phyloP scores from a whole-genome alignment of 768 basidiomycete genomes.

The Tricholomella constricta region DNA sequence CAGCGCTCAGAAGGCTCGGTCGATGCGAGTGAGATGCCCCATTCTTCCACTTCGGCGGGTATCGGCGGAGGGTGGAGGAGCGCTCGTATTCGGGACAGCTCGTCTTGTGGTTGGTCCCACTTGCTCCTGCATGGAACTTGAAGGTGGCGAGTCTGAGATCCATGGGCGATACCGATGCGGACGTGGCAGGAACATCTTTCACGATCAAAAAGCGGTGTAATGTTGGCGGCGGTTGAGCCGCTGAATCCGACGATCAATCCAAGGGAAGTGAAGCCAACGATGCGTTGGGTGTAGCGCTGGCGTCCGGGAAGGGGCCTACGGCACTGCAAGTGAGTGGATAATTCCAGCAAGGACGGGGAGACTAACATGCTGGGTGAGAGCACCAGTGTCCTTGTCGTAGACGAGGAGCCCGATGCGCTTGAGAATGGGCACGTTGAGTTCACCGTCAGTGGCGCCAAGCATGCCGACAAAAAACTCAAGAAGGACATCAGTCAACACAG shows the following conservation, averaged over 20 bases:
- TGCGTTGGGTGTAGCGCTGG: too few relatives aligned
- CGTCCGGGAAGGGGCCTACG: too few relatives aligned
- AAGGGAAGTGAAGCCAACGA: too few relatives aligned
- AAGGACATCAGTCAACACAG: not conserved
- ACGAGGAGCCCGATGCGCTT: conserved; percentile 1
- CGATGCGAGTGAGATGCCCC: conserved; percentile 73
- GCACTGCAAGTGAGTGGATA: not conserved
- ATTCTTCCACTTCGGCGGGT: conserved; percentile 63
- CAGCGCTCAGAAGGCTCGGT: conserved; percentile 59
- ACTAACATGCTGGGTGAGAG: not conserved
- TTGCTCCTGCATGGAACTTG: too few relatives aligned
- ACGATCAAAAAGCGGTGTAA: too few relatives aligned
- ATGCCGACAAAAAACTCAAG: conserved; percentile 1
- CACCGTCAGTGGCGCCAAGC: not conserved
- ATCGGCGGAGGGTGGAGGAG: conserved; percentile 66
- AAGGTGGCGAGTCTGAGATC: conserved; percentile 21
- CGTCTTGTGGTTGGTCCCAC: conserved; percentile 39
- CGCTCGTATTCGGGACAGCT: conserved; percentile 53
- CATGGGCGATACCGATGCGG: conserved; percentile 14
- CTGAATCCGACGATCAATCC: too few relatives aligned
- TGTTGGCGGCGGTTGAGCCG: too few relatives aligned
- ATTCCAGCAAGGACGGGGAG: not conserved
- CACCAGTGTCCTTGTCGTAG: not conserved
- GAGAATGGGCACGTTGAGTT: not conserved
- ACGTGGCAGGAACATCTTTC: too few relatives aligned